Conservation (phyloP, 1,284 basidiomycete species). For the Cystobasidium pallidum region DNA sequence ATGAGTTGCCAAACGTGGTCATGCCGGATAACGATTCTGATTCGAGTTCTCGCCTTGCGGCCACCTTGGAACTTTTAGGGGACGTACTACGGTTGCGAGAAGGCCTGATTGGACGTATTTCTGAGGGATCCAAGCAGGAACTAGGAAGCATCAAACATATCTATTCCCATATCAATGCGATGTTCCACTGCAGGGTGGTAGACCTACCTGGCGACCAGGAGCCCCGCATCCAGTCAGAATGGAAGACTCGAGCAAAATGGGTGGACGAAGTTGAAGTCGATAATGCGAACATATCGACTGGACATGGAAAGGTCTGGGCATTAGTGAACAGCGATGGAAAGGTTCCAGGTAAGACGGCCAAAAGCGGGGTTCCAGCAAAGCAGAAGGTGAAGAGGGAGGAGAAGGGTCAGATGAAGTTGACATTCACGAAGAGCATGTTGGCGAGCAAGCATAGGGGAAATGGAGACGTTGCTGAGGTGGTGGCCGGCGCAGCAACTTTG, state of each 20-base stretch:
- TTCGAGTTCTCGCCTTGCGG: background rate
- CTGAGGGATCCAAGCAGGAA: background rate
- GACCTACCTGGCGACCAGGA: slow-evolving; percentile 37
- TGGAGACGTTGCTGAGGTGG: background rate
- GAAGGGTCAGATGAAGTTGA: slow-evolving; percentile 25
- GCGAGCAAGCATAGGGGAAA: background rate
- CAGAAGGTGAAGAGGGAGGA: slow-evolving; percentile 39
- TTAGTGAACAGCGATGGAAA: slow-evolving; percentile 7
- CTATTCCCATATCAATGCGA: slow-evolving; percentile 90
- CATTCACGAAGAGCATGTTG: slow-evolving; percentile 1
- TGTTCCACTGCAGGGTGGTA: slow-evolving; percentile 72
- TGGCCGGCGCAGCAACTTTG: background rate
- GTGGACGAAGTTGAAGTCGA: slow-evolving; percentile 33
- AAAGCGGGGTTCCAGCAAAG: background rate
- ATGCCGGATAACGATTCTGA: slow-evolving; percentile 45
- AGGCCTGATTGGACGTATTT: background rate
- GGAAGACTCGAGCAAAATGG: slow-evolving; percentile 22
- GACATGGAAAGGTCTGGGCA: slow-evolving; percentile 32
- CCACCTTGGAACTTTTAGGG: slow-evolving; percentile 13
- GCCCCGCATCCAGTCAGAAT: slow-evolving; percentile 17
- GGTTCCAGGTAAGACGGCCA: background rate
- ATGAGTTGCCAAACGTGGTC: slow-evolving; percentile 73
- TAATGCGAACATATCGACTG: slow-evolving; percentile 41
- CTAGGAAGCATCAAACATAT: slow-evolving; percentile 66
- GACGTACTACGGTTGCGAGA: slow-evolving; percentile 16